Conservation (phyloP, 2,329 filamentous ascomycete genomes). For the Tolypocladium amazonense region DNA sequence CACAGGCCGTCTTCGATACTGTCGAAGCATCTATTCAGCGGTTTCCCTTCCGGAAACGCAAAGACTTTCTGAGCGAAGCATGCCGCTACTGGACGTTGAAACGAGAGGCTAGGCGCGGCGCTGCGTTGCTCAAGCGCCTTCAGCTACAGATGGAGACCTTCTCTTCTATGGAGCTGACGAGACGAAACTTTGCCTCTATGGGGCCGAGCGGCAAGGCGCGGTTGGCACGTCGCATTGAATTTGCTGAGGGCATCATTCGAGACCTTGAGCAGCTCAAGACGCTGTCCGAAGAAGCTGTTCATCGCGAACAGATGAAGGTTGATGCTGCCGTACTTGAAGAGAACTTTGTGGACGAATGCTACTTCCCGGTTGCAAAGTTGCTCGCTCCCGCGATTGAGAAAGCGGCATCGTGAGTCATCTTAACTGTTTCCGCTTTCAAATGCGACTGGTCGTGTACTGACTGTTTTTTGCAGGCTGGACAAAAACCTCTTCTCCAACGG, state of each 20-base stretch:
- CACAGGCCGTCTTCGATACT: conserved; percentile 74
- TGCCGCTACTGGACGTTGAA: conserved; percentile 98
- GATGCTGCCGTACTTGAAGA: conserved; percentile 66
- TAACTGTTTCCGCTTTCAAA: conserved; percentile 4
- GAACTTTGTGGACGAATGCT: conserved; percentile 76
- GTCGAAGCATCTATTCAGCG: conserved; percentile 75
- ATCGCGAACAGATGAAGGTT: conserved; percentile 68
- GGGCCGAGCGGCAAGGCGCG: conserved; percentile 71
- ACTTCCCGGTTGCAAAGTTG: conserved; percentile 76
- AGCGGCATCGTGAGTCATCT: conserved; percentile 61
- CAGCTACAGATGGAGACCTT: conserved; percentile 95
- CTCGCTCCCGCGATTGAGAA: conserved; percentile 71
- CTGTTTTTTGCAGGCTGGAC: conserved; percentile 42
- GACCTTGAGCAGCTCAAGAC: conserved; percentile 69
- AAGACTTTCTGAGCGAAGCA: conserved; percentile 84
- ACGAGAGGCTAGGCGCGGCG: conserved; percentile 81
- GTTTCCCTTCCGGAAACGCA: conserved; percentile 72
- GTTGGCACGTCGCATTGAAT: conserved; percentile 75
- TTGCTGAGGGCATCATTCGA: conserved; percentile 62
- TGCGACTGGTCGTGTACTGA: conserved; percentile 19
- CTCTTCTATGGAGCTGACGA: conserved; percentile 92
- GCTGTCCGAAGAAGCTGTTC: conserved; percentile 60
- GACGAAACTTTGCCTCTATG: conserved; percentile 93
- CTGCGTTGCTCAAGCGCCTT: conserved; percentile 81
- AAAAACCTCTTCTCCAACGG: conserved; percentile 48